These are phyloP conservation scores for Triticum aestivum DNA, from an alignment of 176 grass and related monocot species.

Conservation along the genomic window IWGSC_CS_RefSeq_v2.1 NC_057796.1:271453249-271453748, in stretches of 20 bases:
- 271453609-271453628: neutral
- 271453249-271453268: neutral
- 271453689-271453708: too few species aligned
- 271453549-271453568: neutral
- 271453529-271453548: neutral
- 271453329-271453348: neutral
- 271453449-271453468: neutral
- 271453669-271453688: too few species aligned
- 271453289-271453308: neutral
- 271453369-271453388: neutral
- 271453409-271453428: neutral
- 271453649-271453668: too few species aligned
- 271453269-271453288: neutral
- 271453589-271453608: neutral
- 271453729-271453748: too few species aligned
- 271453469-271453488: neutral
- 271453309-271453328: neutral
- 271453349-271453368: neutral
- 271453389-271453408: neutral
- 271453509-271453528: neutral
- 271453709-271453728: too few species aligned
- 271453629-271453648: too few species aligned
- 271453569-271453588: neutral
- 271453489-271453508: neutral
- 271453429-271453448: neutral